phyloP scores from a whole-genome alignment of 2,329 filamentous ascomycete genomes.

The Talaromyces sp. region DNA sequence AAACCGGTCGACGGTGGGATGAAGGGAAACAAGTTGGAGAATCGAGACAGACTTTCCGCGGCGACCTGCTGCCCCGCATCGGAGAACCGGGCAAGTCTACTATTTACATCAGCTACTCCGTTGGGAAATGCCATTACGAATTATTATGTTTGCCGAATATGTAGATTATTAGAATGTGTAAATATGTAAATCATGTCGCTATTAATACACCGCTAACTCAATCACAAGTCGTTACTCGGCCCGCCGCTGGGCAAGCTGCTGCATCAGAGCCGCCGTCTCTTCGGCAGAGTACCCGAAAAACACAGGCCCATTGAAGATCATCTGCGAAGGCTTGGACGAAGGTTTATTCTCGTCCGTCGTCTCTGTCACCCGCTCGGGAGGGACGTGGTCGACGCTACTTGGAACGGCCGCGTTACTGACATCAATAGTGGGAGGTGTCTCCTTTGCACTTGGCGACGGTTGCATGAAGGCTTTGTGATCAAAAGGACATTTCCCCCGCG shows the following conservation, averaged over 20 bases:
- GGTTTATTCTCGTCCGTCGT: constrained; percentile 1
- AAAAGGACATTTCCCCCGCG: constrained; percentile 30
- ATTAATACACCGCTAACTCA: background rate
- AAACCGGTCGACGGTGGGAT: background rate
- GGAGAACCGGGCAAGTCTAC: constrained; percentile 1
- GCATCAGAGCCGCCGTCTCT: constrained; percentile 71
- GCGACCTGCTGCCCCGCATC: background rate
- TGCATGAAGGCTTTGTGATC: constrained; percentile 14
- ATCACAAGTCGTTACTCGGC: background rate
- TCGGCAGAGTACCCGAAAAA: constrained; percentile 89
- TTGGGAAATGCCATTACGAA: background rate
- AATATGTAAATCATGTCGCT: background rate
- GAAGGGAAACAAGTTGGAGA: background rate
- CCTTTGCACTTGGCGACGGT: background rate
- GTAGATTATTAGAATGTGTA: background rate
- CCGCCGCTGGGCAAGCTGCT: constrained; percentile 39
- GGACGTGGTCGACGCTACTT: background rate
- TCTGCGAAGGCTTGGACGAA: constrained; percentile 48
- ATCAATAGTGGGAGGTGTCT: background rate
- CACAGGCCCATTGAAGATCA: constrained; percentile 88
- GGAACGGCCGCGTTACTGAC: background rate
- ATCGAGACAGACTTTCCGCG: background rate
- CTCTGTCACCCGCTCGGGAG: background rate
- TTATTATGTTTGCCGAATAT: background rate
- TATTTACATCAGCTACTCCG: too few species aligned